Conservation (phyloP, 768 basidiomycete species). For the Trametes coccinea region DNA sequence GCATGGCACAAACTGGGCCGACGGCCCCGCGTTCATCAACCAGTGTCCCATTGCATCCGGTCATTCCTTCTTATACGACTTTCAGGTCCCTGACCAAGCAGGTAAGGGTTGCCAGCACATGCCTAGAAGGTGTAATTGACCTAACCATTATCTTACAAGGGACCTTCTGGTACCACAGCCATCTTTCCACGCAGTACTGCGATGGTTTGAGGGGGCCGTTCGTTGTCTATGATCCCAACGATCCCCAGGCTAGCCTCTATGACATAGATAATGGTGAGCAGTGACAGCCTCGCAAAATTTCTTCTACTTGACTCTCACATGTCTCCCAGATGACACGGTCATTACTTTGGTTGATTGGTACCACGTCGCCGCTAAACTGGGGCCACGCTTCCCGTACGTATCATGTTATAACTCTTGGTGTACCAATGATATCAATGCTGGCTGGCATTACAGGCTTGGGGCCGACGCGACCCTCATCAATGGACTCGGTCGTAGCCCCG, state of each 20-base stretch:
- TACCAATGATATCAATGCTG: constrained; percentile 12
- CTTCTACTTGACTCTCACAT: constrained; percentile 30
- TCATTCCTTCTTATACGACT: constrained; percentile 43
- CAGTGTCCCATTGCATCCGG: constrained; percentile 37
- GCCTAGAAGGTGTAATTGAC: not conserved
- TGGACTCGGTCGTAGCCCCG: constrained; percentile 42
- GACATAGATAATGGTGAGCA: constrained; percentile 32
- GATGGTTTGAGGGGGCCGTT: constrained; percentile 42
- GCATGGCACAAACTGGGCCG: constrained; percentile 42
- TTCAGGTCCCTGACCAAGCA: constrained; percentile 30
- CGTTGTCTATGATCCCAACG: constrained; percentile 33
- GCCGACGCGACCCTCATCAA: constrained; percentile 47
- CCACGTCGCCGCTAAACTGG: constrained; percentile 22
- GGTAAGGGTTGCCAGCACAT: constrained; percentile 1
- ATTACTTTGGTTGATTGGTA: constrained; percentile 51
- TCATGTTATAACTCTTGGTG: not conserved
- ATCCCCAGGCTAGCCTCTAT: constrained; percentile 30
- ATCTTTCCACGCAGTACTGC: constrained; percentile 41
- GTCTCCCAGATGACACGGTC: constrained; percentile 41
- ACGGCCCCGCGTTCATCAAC: constrained; percentile 48
- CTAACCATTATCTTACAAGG: constrained; percentile 8
- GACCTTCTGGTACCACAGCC: constrained; percentile 44
- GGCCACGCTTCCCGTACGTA: constrained; percentile 17
- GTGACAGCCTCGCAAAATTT: not conserved
- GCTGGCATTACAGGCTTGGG: constrained; percentile 17